phyloP scores from a whole-genome alignment of 2,329 filamentous ascomycete species.

The Paraphaeosphaeria sporulosa region DNA sequence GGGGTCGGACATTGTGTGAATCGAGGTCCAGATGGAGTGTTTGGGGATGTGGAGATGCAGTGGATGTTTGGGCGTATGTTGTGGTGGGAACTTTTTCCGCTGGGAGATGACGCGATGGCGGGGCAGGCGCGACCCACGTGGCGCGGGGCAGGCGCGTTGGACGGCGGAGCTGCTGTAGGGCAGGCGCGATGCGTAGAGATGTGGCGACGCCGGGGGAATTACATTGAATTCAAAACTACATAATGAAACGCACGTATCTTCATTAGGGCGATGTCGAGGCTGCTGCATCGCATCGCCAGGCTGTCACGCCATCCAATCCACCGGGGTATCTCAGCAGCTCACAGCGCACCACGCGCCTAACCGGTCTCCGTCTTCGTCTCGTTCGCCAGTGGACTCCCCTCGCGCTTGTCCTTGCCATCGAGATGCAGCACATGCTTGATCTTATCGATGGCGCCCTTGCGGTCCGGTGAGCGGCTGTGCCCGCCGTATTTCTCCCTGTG shows the following conservation, averaged over 20 bases:
- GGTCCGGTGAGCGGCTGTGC: conserved; percentile 49
- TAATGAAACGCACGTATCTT: not conserved
- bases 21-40: not conserved
- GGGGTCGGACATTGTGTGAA: conserved; percentile 13
- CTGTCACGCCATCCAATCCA: not conserved
- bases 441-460: conserved; percentile 53
- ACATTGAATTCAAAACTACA: not conserved
- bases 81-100: conserved; percentile 12
- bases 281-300: too few species aligned
- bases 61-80: not conserved
- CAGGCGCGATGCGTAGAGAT: not conserved
- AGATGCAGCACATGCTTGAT: conserved; percentile 52
- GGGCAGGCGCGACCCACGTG: conserved; percentile 7
- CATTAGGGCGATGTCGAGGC: not conserved
- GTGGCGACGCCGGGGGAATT: not conserved
- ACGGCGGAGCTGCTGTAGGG: not conserved
- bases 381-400: conserved; percentile 36
- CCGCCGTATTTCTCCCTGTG: conserved; percentile 58
- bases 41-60: not conserved
- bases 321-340: conserved; percentile 30
- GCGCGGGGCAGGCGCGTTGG: not conserved
- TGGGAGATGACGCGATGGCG: conserved; percentile 14
- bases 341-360: conserved; percentile 6
- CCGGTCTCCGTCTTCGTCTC: conserved; percentile 26
- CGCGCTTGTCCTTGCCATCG: conserved; percentile 46